Conservation (phyloP, 345 rosid genomes). For the Melaleuca quinquenervia region DNA sequence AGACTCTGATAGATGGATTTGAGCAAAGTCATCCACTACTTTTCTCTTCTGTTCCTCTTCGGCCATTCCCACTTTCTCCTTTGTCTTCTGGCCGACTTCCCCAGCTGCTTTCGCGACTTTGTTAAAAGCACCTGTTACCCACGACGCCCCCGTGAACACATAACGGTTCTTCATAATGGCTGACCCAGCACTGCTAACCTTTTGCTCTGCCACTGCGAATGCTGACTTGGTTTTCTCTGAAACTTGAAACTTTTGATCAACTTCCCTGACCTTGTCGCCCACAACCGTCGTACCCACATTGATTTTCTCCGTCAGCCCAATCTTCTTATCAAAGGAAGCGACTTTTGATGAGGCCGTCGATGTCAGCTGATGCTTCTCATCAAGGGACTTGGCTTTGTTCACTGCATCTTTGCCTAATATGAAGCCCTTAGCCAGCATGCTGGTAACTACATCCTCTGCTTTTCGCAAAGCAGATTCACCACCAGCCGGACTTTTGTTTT, state of each 20-base stretch:
- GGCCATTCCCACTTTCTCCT: constrained; percentile 69
- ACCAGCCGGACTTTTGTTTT: constrained; percentile 37
- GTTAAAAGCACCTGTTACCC: constrained; percentile 81
- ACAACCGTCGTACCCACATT: constrained; percentile 62
- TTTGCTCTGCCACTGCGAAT: constrained; percentile 78
- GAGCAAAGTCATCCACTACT: constrained; percentile 77
- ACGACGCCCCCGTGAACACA: constrained; percentile 63
- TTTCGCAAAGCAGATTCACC: constrained; percentile 60
- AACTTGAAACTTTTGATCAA: constrained; percentile 88
- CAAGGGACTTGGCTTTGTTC: constrained; percentile 72
- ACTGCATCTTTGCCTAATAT: constrained; percentile 87
- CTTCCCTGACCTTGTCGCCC: constrained; percentile 82
- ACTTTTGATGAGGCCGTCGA: constrained; percentile 88
- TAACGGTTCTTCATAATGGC: constrained; percentile 94
- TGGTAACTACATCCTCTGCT: constrained; percentile 82
- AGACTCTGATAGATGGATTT: constrained; percentile 73
- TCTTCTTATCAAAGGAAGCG: constrained; percentile 68
- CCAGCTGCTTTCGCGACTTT: constrained; percentile 91
- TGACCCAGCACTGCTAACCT: constrained; percentile 71
- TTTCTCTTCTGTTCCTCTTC: constrained; percentile 82
- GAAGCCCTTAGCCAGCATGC: constrained; percentile 93
- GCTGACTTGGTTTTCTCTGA: constrained; percentile 93
- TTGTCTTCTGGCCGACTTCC: constrained; percentile 90
- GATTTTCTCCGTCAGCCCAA: constrained; percentile 78
- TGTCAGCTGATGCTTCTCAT: constrained; percentile 84